Evolutionary conservation across 169 alveolate species (phyloP).

Genomic region (Babesia divergens): DNA sequence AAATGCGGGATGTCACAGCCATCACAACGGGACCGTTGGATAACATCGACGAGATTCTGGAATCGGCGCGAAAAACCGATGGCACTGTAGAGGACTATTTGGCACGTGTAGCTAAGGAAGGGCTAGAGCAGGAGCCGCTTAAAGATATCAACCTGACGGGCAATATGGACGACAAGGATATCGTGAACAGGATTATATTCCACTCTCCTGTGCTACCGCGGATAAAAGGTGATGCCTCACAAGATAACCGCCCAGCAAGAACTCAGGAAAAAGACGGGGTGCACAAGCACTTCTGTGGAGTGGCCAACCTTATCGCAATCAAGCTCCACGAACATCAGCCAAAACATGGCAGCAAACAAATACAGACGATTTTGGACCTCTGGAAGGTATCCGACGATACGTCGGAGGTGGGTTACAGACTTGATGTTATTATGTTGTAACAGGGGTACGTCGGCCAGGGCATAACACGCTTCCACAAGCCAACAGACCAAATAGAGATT

Average conservation of each 20-base stretch:
- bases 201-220: slow-evolving; percentile 49
- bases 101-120: background rate
- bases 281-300: slow-evolving; percentile 37
- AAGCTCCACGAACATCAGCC: slow-evolving; percentile 9
- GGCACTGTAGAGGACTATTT: slow-evolving; percentile 1
- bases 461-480: slow-evolving; percentile 22
- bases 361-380: background rate
- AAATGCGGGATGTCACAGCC: background rate
- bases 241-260: background rate
- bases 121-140: background rate
- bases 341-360: background rate
- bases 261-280: background rate
- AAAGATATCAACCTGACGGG: background rate
- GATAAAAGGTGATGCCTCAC: background rate
- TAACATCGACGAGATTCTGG: background rate
- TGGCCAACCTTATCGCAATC: slow-evolving; percentile 15
- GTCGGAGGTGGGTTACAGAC: background rate
- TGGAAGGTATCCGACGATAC: slow-evolving; percentile 6
- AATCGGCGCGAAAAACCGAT: background rate
- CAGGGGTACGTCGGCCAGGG: slow-evolving; percentile 10
- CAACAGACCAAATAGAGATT: slow-evolving; percentile 35
- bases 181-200: slow-evolving; percentile 22
- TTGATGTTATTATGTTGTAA: background rate
- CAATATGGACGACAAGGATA: background rate
- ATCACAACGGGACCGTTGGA: background rate